phyloP scores from a whole-genome alignment of 2,329 filamentous ascomycete genomes.

The Aspergillus cejpii region DNA sequence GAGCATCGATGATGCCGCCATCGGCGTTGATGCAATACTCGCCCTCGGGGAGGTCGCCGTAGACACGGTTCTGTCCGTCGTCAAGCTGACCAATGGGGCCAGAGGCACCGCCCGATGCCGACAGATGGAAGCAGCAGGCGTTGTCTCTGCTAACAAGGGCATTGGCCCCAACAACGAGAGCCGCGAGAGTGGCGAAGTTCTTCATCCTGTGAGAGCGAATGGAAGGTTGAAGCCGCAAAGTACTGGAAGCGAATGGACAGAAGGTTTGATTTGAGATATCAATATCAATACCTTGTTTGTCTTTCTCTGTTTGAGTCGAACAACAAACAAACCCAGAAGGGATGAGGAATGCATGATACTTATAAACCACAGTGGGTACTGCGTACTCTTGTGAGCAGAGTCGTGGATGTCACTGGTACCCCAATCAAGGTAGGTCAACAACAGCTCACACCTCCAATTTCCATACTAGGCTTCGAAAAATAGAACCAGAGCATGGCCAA shows the following conservation, averaged over 20 bases:
- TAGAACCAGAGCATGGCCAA: conserved; percentile 16
- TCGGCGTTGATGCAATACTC: conserved; percentile 51
- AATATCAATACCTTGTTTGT: conserved; percentile 5
- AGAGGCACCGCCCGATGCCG: conserved; percentile 44
- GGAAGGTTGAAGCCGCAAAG: conserved; percentile 2
- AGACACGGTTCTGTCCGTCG: conserved; percentile 58
- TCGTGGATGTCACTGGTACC: conserved; percentile 9
- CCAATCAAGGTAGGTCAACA: conserved; percentile 7
- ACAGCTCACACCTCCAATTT: conserved; percentile 7
- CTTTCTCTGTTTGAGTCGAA: not conserved
- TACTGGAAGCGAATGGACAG: conserved; percentile 11
- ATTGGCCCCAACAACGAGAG: conserved; percentile 39
- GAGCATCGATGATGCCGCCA: conserved; percentile 50
- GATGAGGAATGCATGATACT: conserved; percentile 12
- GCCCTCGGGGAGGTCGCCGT: conserved; percentile 43
- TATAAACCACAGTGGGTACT: conserved; percentile 19
- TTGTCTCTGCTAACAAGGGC: conserved; percentile 36
- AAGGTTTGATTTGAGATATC: not conserved
- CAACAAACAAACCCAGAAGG: not conserved
- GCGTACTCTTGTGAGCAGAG: conserved; percentile 6
- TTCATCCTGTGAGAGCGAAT: conserved; percentile 30
- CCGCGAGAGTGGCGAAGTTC: conserved; percentile 33
- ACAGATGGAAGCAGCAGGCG: conserved; percentile 50
- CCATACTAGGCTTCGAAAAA: conserved; percentile 11
- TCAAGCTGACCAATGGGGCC: conserved; percentile 54